Evolutionary conservation across 768 basidiomycete genomes (phyloP).

Genomic region (Mycena venus): DNA sequence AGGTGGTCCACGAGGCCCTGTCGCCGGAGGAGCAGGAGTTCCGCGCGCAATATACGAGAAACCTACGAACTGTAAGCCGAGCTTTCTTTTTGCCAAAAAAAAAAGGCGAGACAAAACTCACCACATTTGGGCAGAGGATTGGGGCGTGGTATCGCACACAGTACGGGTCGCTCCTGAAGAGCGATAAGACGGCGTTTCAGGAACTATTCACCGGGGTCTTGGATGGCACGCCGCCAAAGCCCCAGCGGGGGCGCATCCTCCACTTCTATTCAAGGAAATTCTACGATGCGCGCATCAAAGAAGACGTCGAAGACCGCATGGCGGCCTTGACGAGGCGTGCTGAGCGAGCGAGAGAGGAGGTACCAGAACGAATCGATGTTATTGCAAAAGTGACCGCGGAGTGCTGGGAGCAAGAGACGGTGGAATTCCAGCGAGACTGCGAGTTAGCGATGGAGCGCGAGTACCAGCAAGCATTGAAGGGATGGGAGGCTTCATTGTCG

Average conservation of each 20-base stretch:
- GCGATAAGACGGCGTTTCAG: neutral
- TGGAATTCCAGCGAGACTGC: neutral
- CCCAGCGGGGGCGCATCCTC: neutral
- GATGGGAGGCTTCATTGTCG: neutral
- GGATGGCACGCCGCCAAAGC: neutral
- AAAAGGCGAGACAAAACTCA: neutral
- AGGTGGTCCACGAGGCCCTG: neutral
- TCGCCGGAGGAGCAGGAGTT: neutral
- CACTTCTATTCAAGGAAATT: neutral
- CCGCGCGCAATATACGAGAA: neutral
- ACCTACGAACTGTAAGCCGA: neutral
- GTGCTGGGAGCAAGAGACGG: neutral
- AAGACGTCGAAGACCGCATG: neutral
- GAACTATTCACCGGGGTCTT: neutral
- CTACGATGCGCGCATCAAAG: neutral
- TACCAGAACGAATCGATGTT: neutral
- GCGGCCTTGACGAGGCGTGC: neutral
- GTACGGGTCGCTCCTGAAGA: neutral
- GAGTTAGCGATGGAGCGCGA: neutral
- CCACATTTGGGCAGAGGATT: neutral
- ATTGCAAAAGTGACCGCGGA: neutral
- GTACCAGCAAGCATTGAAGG: neutral
- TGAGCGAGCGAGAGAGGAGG: neutral
- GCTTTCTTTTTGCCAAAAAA: neutral
- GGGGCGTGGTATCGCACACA: neutral